Percentiles rank a stretch among this genome's conserved stretches.
These are phyloP conservation scores for Cytospora mali DNA, from an alignment of 2,329 filamentous ascomycete species.

Conservation along the genomic window DNA sequence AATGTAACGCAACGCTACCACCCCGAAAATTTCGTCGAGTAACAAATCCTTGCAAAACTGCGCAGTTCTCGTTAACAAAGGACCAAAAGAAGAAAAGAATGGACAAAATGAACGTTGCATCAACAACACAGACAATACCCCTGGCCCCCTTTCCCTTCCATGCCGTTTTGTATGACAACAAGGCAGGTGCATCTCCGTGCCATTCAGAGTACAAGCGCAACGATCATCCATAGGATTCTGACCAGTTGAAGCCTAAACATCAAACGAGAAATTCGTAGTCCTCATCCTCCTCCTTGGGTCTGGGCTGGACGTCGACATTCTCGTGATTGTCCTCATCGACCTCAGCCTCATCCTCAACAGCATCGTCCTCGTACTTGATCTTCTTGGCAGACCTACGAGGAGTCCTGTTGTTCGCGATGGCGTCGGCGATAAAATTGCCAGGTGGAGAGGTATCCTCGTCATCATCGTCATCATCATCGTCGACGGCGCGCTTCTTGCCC, in stretches of 20 bases:
- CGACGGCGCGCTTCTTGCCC: slow-evolving; percentile 21
- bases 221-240: background rate
- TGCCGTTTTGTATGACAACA: background rate
- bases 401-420: slow-evolving; percentile 28
- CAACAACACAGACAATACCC: background rate
- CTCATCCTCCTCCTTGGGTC: slow-evolving; percentile 21
- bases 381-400: slow-evolving; percentile 26
- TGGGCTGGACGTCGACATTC: slow-evolving; percentile 1
- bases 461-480: slow-evolving; percentile 19
- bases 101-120: background rate
- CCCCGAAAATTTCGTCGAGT: background rate
- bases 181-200: background rate
- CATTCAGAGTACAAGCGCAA: background rate
- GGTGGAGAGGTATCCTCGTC: slow-evolving; percentile 22
- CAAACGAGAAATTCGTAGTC: slow-evolving; percentile 23
- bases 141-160: background rate
- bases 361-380: slow-evolving; percentile 7
- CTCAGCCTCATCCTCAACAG: slow-evolving; percentile 19
- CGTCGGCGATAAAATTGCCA: background rate
- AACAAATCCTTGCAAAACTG: background rate
- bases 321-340: slow-evolving; percentile 22
- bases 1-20: background rate
- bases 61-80: background rate
- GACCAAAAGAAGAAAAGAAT: background rate
- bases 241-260: background rate